phyloP scores from a whole-genome alignment of 805 yeast species.

The Jamesozyma hellenica region DNA sequence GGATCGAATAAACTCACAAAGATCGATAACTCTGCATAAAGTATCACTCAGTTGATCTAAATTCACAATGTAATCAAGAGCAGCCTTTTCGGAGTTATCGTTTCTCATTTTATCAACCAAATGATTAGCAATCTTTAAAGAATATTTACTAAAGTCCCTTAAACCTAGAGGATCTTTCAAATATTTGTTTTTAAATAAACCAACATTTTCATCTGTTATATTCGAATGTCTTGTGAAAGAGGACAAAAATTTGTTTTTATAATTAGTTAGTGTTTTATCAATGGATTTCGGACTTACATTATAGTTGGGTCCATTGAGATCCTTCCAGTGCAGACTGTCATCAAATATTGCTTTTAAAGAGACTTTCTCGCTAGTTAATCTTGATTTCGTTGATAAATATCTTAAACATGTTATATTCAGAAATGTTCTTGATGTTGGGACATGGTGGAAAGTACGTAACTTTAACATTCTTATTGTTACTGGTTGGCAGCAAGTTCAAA shows the following conservation, averaged over 20 bases:
- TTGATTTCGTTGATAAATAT: not conserved
- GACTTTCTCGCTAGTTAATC: not conserved
- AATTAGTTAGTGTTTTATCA: slow-evolving; percentile 3
- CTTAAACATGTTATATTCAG: not conserved
- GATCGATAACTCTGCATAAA: slow-evolving; percentile 84
- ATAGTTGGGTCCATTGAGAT: slow-evolving; percentile 34
- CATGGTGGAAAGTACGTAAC: too few species aligned
- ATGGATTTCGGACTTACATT: not conserved
- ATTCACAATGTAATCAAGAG: slow-evolving; percentile 44
- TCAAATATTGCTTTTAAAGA: slow-evolving; percentile 46
- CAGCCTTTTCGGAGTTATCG: slow-evolving; percentile 36
- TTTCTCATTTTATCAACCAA: slow-evolving; percentile 48
- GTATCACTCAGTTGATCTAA: slow-evolving; percentile 82
- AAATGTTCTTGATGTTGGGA: too few species aligned
- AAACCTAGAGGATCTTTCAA: slow-evolving; percentile 64
- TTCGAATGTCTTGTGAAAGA: slow-evolving; percentile 1
- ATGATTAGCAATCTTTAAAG: slow-evolving; percentile 54
- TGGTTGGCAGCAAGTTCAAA: too few species aligned
- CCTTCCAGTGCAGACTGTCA: slow-evolving; percentile 45
- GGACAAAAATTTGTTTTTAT: slow-evolving; percentile 7
- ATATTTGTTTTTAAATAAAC: slow-evolving; percentile 67
- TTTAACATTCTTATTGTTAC: too few species aligned
- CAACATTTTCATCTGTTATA: slow-evolving; percentile 30
- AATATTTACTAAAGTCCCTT: slow-evolving; percentile 50
- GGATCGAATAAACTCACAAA: slow-evolving; percentile 84